Percentiles rank a stretch among this genome's conserved stretches.
phyloP scores from a whole-genome alignment of 2,329 filamentous ascomycete genomes.

The Clathrospora elynae region DNA sequence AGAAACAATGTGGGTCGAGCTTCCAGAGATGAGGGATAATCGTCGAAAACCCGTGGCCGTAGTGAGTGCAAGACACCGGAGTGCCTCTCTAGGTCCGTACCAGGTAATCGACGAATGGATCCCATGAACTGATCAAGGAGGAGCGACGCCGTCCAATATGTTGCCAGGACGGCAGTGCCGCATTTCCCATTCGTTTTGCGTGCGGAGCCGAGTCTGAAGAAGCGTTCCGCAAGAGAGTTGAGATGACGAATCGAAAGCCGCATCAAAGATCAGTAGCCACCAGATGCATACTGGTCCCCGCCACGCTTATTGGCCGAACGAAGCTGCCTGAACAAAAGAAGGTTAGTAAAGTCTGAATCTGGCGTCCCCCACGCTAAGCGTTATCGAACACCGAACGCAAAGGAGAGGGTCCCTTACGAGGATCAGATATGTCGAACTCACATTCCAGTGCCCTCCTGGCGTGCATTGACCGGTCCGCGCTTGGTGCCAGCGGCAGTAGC shows the following conservation, averaged over 20 bases:
- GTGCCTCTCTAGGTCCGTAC: conserved; percentile 41
- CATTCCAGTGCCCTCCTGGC: conserved; percentile 93
- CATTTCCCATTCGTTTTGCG: conserved; percentile 51
- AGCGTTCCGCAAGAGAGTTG: conserved; percentile 47
- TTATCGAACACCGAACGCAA: conserved; percentile 80
- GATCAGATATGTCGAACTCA: conserved; percentile 82
- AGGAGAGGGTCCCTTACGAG: conserved; percentile 88
- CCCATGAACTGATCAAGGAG: conserved; percentile 45
- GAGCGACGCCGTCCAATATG: conserved; percentile 47
- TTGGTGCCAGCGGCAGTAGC: conserved; percentile 67
- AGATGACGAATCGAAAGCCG: conserved; percentile 49
- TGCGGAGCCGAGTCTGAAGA: conserved; percentile 38
- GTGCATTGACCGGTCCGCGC: conserved; percentile 73
- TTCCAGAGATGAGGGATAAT: conserved; percentile 36
- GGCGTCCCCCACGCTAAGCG: conserved; percentile 70
- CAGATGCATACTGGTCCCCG: conserved; percentile 54
- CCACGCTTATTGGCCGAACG: conserved; percentile 59
- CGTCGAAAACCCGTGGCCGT: conserved; percentile 37
- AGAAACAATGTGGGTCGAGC: conserved; percentile 38
- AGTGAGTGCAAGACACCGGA: conserved; percentile 30
- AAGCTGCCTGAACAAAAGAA: conserved; percentile 55
- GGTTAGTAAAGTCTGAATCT: conserved; percentile 58
- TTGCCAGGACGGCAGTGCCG: conserved; percentile 51
- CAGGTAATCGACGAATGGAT: conserved; percentile 44
- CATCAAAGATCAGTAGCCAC: conserved; percentile 55